Evolutionary conservation across 352 stramenopile species (phyloP), one percentile per base, ranked within the genome.

Genomic region (Pythium insidiosum): DNA sequence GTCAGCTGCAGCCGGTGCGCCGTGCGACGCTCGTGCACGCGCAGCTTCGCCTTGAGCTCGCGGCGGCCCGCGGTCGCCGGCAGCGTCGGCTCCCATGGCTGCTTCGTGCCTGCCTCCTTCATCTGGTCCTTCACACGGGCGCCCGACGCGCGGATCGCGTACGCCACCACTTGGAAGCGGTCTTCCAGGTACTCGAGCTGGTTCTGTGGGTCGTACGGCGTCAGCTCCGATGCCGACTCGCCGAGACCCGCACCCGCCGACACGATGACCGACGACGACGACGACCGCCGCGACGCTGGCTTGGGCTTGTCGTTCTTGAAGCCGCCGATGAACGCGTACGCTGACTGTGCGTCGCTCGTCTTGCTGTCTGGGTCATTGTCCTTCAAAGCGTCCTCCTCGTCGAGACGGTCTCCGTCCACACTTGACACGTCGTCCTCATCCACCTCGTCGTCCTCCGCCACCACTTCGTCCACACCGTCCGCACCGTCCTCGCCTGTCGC

Each of bases 121-220:
- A 94, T 91, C 54, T 90, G 76, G 47, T 90, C 77, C 55, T 95
- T 94, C 26, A 95, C 73, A 10, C 76, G 73, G 3, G 81, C 84
- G 25, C 75, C 78, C 11, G 82, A 92, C 13, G 77, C 74, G 35
- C 79, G 76, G 43, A 94, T 92, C 15, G 80, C 74, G 43, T 94
- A 90, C 16, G 84, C 77, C n/a, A 95, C 76, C 23, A 90, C 70
- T 47, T 95, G 80, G 51, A 95, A 95, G 6, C 79, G 73, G 37
- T 95, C 84, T 50, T 91, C 80, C 5, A 95, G 70, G 33, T 92
- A 93, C 52, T 95, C 83, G 15, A 95, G 61, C 56, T 95, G 80
- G 47, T 93, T 92, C 21, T 75, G 46, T 0, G 72, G 66, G 43
- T 72, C 76, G 68, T 95, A 95, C n/a, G 79, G 75, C 57, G 82